A percentile compares a stretch with the other conserved stretches of the same genome.
Conservation (phyloP, 2,329 filamentous ascomycete species). For the Aspergillus viridinutans region DNA sequence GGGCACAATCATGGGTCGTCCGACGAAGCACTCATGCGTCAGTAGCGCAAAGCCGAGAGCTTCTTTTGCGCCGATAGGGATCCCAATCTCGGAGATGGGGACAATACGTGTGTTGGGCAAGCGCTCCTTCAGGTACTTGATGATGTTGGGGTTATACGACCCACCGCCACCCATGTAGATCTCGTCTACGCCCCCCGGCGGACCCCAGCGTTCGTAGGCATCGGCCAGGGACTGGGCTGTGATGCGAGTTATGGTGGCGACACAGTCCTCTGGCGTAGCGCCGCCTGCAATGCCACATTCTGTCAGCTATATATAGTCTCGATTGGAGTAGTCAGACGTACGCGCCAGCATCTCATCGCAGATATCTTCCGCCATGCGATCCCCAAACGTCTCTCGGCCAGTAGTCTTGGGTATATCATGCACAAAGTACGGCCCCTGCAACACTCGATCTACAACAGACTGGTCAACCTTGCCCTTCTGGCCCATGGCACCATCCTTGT, state of each 20-base stretch:
- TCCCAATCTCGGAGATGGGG: too few species aligned
- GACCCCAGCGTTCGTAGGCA: conserved; percentile 46
- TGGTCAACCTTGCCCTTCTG: conserved; percentile 45
- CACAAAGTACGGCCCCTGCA: conserved; percentile 47
- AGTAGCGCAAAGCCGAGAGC: too few species aligned
- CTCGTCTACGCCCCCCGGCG: conserved; percentile 17
- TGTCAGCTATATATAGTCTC: conserved; percentile 5
- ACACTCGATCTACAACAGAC: conserved; percentile 47
- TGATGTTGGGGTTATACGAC: conserved; percentile 54
- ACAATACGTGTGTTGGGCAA: conserved; percentile 46
- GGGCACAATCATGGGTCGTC: too few species aligned
- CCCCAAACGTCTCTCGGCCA: conserved; percentile 54
- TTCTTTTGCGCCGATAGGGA: too few species aligned
- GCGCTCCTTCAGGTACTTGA: conserved; percentile 38
- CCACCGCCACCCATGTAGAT: conserved; percentile 57
- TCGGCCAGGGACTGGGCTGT: conserved; percentile 53
- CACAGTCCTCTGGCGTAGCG: conserved; percentile 47
- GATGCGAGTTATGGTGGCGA: conserved; percentile 55
- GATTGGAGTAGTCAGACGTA: background rate
- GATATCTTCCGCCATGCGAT: conserved; percentile 42
- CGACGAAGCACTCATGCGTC: too few species aligned
- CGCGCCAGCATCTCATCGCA: conserved; percentile 3
- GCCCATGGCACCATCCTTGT: conserved; percentile 47
- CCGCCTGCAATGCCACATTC: conserved; percentile 7
- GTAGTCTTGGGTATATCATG: conserved; percentile 52